A percentile compares a stretch with the other conserved stretches of the same genome.
Evolutionary conservation across 1,284 basidiomycete genomes (phyloP).

Genomic region (Cutaneotrichosporon mucoides): DNA sequence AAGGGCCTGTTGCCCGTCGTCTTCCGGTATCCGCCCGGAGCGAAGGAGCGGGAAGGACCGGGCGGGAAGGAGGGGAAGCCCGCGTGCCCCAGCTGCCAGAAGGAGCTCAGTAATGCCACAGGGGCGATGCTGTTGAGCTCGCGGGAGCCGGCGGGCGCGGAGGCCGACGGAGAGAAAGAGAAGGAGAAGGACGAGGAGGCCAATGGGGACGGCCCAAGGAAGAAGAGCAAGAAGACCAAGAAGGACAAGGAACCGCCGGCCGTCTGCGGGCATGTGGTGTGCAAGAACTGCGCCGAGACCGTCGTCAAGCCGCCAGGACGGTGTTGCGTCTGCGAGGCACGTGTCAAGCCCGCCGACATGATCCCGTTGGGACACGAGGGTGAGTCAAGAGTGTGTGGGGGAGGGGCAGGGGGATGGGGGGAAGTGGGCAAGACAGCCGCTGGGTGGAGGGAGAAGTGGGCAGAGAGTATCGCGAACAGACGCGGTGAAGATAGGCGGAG

Average conservation of each 20-base stretch:
- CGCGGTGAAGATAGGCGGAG: too few species aligned
- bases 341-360: constrained; percentile 25
- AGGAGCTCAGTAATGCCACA: constrained; percentile 70
- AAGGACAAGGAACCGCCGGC: constrained; percentile 36
- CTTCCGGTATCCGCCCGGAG: constrained; percentile 58
- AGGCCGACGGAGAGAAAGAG: constrained; percentile 25
- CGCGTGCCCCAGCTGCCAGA: constrained; percentile 86
- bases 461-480: too few species aligned
- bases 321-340: constrained; percentile 75
- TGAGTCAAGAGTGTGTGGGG: too few species aligned
- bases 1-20: constrained; percentile 72
- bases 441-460: too few species aligned
- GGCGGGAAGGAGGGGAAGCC: constrained; percentile 52
- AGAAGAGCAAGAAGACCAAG: constrained; percentile 35
- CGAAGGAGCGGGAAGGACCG: too few species aligned
- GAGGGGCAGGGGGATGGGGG: too few species aligned
- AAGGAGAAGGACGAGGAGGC: too few species aligned
- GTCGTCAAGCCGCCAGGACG: constrained; percentile 68
- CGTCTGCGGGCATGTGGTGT: constrained; percentile 74
- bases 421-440: too few species aligned
- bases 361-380: constrained; percentile 66
- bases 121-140: constrained; percentile 59
- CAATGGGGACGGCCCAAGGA: constrained; percentile 28
- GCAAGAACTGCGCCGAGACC: constrained; percentile 78
- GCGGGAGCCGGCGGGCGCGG: constrained; percentile 14